Conservation (phyloP, 2,329 filamentous ascomycete species). For the Cytospora leucostoma region DNA sequence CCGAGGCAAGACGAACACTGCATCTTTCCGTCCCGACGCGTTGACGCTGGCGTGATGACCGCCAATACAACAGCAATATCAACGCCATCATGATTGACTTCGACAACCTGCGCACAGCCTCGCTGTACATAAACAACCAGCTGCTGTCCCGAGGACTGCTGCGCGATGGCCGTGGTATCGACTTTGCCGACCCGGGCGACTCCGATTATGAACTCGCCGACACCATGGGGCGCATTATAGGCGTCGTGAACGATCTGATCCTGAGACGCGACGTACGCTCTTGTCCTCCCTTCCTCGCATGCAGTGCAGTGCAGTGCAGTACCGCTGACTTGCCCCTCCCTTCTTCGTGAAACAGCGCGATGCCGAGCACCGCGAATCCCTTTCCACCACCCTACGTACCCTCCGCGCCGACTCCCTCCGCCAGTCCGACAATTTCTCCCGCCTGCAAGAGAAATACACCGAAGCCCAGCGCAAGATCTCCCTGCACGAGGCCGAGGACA, state of each 20-base stretch:
- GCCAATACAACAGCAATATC: background rate
- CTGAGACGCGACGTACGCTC: constrained; percentile 75
- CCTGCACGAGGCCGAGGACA: constrained; percentile 68
- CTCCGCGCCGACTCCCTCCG: constrained; percentile 75
- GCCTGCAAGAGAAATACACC: constrained; percentile 54
- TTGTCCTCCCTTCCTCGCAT: background rate
- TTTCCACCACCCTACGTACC: constrained; percentile 75
- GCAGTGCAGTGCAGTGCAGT: background rate
- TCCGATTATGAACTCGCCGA: constrained; percentile 54
- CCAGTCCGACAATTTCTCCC: constrained; percentile 67
- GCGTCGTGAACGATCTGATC: constrained; percentile 91
- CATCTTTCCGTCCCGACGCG: background rate
- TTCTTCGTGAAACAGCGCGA: constrained; percentile 64
- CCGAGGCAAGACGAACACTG: background rate
- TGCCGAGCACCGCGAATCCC: constrained; percentile 81
- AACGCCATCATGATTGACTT: constrained; percentile 52
- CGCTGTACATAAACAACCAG: constrained; percentile 73
- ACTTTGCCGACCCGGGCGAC: constrained; percentile 75
- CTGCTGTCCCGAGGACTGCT: constrained; percentile 66
- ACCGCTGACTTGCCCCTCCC: background rate
- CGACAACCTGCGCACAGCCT: constrained; percentile 66
- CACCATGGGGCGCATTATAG: constrained; percentile 85
- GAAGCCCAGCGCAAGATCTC: constrained; percentile 59
- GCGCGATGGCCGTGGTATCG: constrained; percentile 70
- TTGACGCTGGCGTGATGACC: constrained; percentile 19